Evolutionary conservation across 139 green algal species (phyloP).

Genomic region (Coelastrella sp.): DNA sequence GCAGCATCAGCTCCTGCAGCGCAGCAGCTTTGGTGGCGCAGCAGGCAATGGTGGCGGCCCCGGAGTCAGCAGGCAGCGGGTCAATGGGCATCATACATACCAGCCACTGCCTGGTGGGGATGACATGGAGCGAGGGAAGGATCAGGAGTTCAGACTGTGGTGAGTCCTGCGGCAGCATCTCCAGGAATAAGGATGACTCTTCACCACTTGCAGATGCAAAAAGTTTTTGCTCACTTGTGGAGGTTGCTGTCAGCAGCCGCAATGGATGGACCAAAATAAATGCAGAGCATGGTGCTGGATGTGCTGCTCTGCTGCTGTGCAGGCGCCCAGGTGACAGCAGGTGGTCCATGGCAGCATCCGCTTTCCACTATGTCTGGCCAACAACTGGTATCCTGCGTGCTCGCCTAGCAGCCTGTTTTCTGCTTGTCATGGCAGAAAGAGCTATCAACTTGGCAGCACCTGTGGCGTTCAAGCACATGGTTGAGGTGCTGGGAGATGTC

Average conservation of each 20-base stretch:
- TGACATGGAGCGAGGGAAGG: background rate
- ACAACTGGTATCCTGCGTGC: slow-evolving; percentile 45
- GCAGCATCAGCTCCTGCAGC: slow-evolving; percentile 41
- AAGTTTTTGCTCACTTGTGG: background rate
- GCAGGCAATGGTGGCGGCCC: background rate
- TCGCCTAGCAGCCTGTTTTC: slow-evolving; percentile 70
- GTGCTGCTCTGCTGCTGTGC: background rate
- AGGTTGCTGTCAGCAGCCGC: background rate
- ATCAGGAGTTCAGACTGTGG: slow-evolving; percentile 13
- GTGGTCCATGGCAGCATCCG: slow-evolving; percentile 31
- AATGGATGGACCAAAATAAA: background rate
- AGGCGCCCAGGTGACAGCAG: slow-evolving; percentile 45
- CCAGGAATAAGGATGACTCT: background rate
- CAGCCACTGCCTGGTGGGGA: slow-evolving; percentile 13
- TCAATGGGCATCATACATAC: background rate
- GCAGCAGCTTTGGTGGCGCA: slow-evolving; percentile 20
- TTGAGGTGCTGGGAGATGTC: slow-evolving; percentile 50
- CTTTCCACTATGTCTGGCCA: slow-evolving; percentile 76
- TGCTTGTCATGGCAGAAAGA: slow-evolving; percentile 70
- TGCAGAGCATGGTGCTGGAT: background rate
- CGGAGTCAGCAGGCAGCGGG: background rate
- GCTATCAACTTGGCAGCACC: slow-evolving; percentile 80
- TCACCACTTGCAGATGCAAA: background rate
- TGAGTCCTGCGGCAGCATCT: background rate
- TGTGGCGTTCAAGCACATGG: slow-evolving; percentile 72